A percentile compares a stretch with the other conserved stretches of the same genome.
phyloP scores from a whole-genome alignment of 2,329 filamentous ascomycete species.

The Macrophomina phaseolina region DNA sequence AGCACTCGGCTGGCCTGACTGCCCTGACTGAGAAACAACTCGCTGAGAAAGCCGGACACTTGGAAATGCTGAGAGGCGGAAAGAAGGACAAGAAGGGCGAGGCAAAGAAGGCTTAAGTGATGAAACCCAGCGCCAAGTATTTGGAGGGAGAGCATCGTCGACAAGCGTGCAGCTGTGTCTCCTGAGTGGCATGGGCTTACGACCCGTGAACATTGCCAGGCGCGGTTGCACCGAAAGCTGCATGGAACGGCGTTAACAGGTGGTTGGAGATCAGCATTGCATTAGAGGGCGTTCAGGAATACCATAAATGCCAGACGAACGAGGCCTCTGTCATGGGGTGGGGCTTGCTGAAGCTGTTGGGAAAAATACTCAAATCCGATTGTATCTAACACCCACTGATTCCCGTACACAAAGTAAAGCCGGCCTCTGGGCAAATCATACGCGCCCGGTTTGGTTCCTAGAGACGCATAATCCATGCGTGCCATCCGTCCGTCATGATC shows the following conservation, averaged over 20 bases:
- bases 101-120: constrained; percentile 20
- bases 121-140: no score
- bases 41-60: constrained; percentile 70
- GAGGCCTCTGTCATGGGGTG: not conserved
- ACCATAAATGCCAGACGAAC: not conserved
- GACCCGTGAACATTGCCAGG: not conserved
- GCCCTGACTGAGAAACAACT: constrained; percentile 71
- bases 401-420: not conserved
- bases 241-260: constrained; percentile 14
- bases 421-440: not conserved
- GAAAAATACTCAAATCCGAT: not conserved
- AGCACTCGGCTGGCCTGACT: constrained; percentile 66
- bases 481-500: not conserved
- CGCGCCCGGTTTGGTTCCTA: not conserved
- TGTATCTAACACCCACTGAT: not conserved
- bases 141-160: no score
- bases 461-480: not conserved
- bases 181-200: no score
- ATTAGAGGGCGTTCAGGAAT: constrained; percentile 12
- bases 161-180: no score
- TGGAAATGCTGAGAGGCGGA: constrained; percentile 70
- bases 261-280: not conserved
- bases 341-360: not conserved
- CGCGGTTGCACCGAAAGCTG: not conserved
- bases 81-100: constrained; percentile 58